Percentiles rank a stretch among this genome's conserved stretches.
These are phyloP conservation scores for Phoma sp. DNA, from an alignment of 2,329 filamentous ascomycete genomes.

Conservation along the genomic window DNA sequence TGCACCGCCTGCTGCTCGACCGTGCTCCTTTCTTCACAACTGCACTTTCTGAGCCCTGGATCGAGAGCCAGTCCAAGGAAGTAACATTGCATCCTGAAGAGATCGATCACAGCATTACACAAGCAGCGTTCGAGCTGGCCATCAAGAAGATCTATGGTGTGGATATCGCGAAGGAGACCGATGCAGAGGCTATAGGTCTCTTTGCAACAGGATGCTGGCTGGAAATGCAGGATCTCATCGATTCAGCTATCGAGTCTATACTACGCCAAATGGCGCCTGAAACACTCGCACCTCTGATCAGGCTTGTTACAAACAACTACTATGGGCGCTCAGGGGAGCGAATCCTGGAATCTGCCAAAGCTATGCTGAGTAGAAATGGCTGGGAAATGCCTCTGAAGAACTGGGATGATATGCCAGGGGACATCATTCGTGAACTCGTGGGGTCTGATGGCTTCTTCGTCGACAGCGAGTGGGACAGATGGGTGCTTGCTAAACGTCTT, in stretches of 20 bases:
- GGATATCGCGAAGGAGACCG: constrained; percentile 56
- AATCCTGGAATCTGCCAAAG: constrained; percentile 62
- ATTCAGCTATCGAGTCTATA: constrained; percentile 60
- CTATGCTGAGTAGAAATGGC: constrained; percentile 63
- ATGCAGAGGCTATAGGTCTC: constrained; percentile 59
- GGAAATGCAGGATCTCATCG: constrained; percentile 63
- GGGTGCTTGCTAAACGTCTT: constrained; percentile 61
- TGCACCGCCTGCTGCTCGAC: constrained; percentile 62
- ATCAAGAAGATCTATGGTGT: constrained; percentile 62
- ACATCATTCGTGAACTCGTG: constrained; percentile 64
- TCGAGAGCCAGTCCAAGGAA: constrained; percentile 59
- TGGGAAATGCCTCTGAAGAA: constrained; percentile 61
- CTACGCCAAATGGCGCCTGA: constrained; percentile 61
- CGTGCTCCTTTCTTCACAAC: constrained; percentile 62
- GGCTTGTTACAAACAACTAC: constrained; percentile 61
- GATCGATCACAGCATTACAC: constrained; percentile 60
- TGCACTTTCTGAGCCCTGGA: constrained; percentile 62
- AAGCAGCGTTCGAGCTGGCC: constrained; percentile 60
- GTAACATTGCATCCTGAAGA: constrained; percentile 60
- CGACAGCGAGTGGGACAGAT: constrained; percentile 63
- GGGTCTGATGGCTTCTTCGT: constrained; percentile 66
- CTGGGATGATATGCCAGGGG: constrained; percentile 64
- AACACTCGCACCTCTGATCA: constrained; percentile 57
- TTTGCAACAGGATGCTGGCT: constrained; percentile 65
- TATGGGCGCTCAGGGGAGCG: constrained; percentile 62